Evolutionary conservation across 148 eudicot genomes (phyloP), one percentile per base, ranked within the genome.

Genomic region (Camellia sinensis): DNA sequence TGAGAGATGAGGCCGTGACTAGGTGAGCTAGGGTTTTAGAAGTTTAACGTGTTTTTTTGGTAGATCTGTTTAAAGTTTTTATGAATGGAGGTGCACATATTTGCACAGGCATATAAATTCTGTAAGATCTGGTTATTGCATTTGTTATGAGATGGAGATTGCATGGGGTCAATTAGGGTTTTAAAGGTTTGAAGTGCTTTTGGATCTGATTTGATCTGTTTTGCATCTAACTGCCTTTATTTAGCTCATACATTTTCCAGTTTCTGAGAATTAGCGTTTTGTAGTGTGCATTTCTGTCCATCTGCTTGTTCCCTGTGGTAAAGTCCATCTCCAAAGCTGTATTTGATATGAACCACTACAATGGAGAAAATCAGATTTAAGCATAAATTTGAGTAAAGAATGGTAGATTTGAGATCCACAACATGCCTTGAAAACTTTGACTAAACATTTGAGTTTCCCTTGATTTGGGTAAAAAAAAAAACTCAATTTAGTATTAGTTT

Each of bases 1-100:
- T 44, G 7, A 10, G 40, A 7, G 37, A 75, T 61, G 54, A 21
- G 29, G 0, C 12, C 13, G 66, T 66, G n/a, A 64, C 10, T 50
- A 7, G 50, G 48, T 11, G 45, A 72, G n/a, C 66, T 66, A 67
- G 80, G 63, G 75, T 45, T 37, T 66, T 66, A 17, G 72, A 63
- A 77, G 37, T 66, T 77, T 52, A 2, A 43, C 12, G 37, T 62
- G 37, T 66, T 29, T 61, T 77, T 22, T 59, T 50, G 0, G 65
- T 52, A 77, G 61, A 77, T 65, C 61, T 50, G 46, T 64, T 62
- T 63, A 15, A 19, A 13, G 1, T 5, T 13, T 13, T 57, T 37
- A 10, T 29, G 8, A 1, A 64, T 65, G 1, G 37, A 22, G 60
- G 61, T 69, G 2, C 52, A 5, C 9, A 17, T 77, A 14, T 50